Percentiles rank a stretch among this genome's conserved stretches.
Evolutionary conservation across 192 early-diverging fungal genomes (phyloP).

Genomic region (Dimargaris xerosporica): DNA sequence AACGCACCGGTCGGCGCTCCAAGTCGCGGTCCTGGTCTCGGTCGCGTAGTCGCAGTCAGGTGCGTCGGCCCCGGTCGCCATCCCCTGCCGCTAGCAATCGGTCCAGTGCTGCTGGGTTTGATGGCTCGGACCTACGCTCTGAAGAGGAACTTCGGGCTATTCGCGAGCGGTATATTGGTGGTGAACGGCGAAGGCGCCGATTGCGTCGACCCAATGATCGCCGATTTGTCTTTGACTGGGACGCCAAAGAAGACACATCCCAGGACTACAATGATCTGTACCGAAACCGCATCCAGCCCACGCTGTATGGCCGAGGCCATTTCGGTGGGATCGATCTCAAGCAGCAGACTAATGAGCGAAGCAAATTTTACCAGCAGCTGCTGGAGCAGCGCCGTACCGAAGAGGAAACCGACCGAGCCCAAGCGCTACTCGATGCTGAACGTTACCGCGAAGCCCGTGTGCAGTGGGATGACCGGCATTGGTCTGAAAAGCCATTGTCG

Average conservation of each 20-base stretch:
- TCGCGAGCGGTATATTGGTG: constrained; percentile 72
- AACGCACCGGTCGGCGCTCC: constrained; percentile 5
- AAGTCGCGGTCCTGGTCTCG: not conserved
- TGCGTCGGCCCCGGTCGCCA: too few species aligned
- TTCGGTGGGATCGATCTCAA: constrained; percentile 73
- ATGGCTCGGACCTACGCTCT: constrained; percentile 12
- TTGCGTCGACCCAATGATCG: constrained; percentile 77
- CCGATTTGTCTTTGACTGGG: constrained; percentile 98
- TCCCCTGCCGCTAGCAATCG: not conserved
- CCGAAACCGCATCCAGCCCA: constrained; percentile 44
- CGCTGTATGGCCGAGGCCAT: constrained; percentile 78
- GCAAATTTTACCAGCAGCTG: constrained; percentile 52
- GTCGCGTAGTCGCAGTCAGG: not conserved
- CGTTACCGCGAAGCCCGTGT: not conserved
- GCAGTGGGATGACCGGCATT: constrained; percentile 82
- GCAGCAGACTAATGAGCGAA: constrained; percentile 48
- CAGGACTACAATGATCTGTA: constrained; percentile 86
- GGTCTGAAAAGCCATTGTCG: constrained; percentile 75
- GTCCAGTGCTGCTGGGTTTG: not conserved
- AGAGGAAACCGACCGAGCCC: constrained; percentile 41
- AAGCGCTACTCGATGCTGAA: not conserved
- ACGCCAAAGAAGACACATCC: constrained; percentile 87
- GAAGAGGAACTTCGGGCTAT: constrained; percentile 47
- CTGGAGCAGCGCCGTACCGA: constrained; percentile 39
- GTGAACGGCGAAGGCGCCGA: constrained; percentile 55